Evolutionary conservation across 1,284 basidiomycete genomes (phyloP), one percentile per base, ranked within the genome.

Genomic region (Laetiporus sulphureus): DNA sequence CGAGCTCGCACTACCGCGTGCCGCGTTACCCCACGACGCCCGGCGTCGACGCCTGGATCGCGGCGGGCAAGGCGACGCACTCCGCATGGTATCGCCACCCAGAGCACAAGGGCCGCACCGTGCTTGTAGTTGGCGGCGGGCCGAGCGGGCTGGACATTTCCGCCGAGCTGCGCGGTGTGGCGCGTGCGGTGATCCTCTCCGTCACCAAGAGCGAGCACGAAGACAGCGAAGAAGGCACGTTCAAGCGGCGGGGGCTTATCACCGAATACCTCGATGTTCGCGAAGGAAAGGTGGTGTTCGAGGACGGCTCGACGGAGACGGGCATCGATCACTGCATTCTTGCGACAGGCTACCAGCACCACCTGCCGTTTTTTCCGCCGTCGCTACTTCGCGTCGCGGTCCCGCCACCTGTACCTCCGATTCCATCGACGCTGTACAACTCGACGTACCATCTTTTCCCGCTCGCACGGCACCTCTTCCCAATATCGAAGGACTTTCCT

Each of bases 41-140:
- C 2, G 84, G 86, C 1, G 53, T 89, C 3, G 54, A 64, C 13
- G 48, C 59, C 10, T 89, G 86, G 86, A 52, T 78, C 4, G 56
- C 57, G 2, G 50, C 59, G 2, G 64, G 69, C 11, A 72, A 64
- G 41, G 78, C 76, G 0, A 64, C 62, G 2, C 84, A 88, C 56
- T 76, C 84, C 0, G 73, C 75, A 3, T 81, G 69, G 66, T 90
- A 85, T 54, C 72, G 84, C 23, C 69, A 63, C 36, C 77, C 82
- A 2, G 40, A 58, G n/a, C 54, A 62, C 45, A 59, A 68, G 30
- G 69, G 71, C 16, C 58, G 66, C 22, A 75, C 65, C 5, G 65
- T 90, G 2, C 62, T 89, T 7, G 75, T 90, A 13, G 71, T 88
- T 10, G 86, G 86, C 6, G 72, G 65, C 25, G 86, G 85, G 0